phyloP scores from a whole-genome alignment of 2,329 filamentous ascomycete species.

The Trichoderma sp. region DNA sequence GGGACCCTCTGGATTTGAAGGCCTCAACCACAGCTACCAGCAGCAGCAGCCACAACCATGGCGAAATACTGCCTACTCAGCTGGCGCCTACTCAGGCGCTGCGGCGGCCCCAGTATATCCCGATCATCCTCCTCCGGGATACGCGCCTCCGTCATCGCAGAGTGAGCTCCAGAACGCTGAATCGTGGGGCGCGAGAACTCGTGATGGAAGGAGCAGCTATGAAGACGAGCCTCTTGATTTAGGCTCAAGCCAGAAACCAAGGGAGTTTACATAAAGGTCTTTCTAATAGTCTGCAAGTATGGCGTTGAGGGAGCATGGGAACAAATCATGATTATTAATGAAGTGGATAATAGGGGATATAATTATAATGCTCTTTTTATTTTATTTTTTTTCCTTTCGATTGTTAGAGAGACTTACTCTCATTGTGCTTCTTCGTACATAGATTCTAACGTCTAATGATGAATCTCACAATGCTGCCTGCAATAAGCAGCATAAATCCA shows the following conservation, averaged over 20 bases:
- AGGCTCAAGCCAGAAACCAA: constrained; percentile 37
- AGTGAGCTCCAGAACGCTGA: constrained; percentile 38
- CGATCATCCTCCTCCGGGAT: constrained; percentile 41
- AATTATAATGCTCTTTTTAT: not conserved
- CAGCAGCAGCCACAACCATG: constrained; percentile 37
- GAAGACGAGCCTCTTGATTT: constrained; percentile 41
- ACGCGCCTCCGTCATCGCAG: constrained; percentile 40
- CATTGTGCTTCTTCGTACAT: not conserved
- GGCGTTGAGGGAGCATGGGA: constrained; percentile 33
- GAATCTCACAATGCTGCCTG: not conserved
- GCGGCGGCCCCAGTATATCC: constrained; percentile 31
- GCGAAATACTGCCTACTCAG: constrained; percentile 33
- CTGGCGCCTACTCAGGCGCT: constrained; percentile 25
- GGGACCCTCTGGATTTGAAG: constrained; percentile 29
- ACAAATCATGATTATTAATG: constrained; percentile 14
- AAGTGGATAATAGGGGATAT: not conserved
- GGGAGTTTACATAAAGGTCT: constrained; percentile 39
- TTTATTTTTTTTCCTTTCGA: too few relatives aligned
- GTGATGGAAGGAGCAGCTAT: constrained; percentile 37
- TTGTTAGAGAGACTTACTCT: too few relatives aligned
- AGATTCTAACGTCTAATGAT: not conserved
- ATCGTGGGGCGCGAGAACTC: constrained; percentile 35
- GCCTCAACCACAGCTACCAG: constrained; percentile 35
- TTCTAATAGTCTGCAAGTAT: constrained; percentile 10
- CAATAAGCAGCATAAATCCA: not conserved